Evolutionary conservation across 306 rosid species (phyloP), one percentile per base, ranked within the genome.

Genomic region (Amphicarpaea edgeworthii): DNA sequence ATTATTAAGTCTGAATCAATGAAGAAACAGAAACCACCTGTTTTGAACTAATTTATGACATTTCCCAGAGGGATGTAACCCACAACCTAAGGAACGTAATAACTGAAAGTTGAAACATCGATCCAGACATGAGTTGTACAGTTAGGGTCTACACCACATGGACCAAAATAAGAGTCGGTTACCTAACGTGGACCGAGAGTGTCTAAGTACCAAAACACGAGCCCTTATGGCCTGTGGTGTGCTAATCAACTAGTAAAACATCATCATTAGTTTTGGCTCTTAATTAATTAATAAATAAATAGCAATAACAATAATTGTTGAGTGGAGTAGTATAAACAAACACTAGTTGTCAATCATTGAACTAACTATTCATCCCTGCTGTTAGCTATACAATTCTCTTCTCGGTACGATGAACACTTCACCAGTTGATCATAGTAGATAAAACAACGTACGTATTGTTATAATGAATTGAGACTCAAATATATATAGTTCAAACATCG

Each of bases 61-160:
- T 51, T 61, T 16, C 42, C 20, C 11, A 12, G 3, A 71, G 19
- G n/a, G 50, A 43, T 68, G 37, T 70, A 76, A 75, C 72, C 26
- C 23, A 26, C 74, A 62, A 75, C 77, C 40, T 46, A 64, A 74
- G 76, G 53, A 68, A 78, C 16, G 20, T 64, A 24, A 75, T 37
- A 38, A 46, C 66, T 75, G 76, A 55, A 72, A 50, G 75, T 12
- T 73, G 83, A 80, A 80, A 79, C 51, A 14, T 40, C 24, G 12
- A 14, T 40, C 24, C 14, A 62, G 50, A 57, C 64, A 55, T 50
- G 28, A 47, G 17, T 58, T 67, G 72, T 0, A 16, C 24, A 49
- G 28, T 71, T 59, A 66, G 87, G 87, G 83, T 72, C 80, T 76
- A 77, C 87, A 73, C 54, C 83, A 78, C 77, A 80, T 84, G 85